A percentile compares a stretch with the other conserved stretches of the same genome.
phyloP scores from a whole-genome alignment of 2,329 filamentous ascomycete species.

The Scedosporium aurantiacum region DNA sequence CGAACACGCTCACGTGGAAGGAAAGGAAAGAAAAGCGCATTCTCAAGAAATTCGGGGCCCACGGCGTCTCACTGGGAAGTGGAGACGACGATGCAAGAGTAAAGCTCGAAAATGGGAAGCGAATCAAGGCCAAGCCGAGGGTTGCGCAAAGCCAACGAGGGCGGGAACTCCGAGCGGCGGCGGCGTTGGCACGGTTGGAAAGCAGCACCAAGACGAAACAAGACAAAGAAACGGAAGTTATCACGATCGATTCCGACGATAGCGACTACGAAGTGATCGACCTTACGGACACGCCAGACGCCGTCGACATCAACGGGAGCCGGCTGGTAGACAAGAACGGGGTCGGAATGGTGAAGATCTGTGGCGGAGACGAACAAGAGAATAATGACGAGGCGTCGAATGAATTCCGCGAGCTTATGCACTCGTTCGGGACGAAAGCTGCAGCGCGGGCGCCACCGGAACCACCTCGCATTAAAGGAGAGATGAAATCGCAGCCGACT shows the following conservation, averaged over 20 bases:
- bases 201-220: slow-evolving; percentile 12
- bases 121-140: slow-evolving; percentile 52
- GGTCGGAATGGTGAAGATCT: slow-evolving; percentile 59
- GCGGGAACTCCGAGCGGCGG: slow-evolving; percentile 64
- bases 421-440: slow-evolving; percentile 2
- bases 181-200: slow-evolving; percentile 64
- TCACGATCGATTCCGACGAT: slow-evolving; percentile 24
- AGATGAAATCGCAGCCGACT: slow-evolving; percentile 7
- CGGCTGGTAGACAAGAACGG: slow-evolving; percentile 56
- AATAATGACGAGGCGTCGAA: slow-evolving; percentile 37
- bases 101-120: slow-evolving; percentile 56
- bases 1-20: slow-evolving; percentile 47
- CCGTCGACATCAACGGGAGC: slow-evolving; percentile 53
- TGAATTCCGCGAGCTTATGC: slow-evolving; percentile 55
- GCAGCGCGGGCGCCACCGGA: background rate
- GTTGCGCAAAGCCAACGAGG: slow-evolving; percentile 67
- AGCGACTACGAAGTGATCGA: slow-evolving; percentile 37
- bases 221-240: slow-evolving; percentile 28
- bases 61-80: slow-evolving; percentile 54
- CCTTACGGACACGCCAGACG: slow-evolving; percentile 34
- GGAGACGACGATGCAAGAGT: slow-evolving; percentile 56
- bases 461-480: background rate
- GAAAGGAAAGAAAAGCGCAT: slow-evolving; percentile 65
- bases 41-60: slow-evolving; percentile 63
- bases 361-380: slow-evolving; percentile 52